These are phyloP conservation scores for Mrakia blollopis DNA, from an alignment of 768 basidiomycete species.

Conservation along the genomic window DNA sequence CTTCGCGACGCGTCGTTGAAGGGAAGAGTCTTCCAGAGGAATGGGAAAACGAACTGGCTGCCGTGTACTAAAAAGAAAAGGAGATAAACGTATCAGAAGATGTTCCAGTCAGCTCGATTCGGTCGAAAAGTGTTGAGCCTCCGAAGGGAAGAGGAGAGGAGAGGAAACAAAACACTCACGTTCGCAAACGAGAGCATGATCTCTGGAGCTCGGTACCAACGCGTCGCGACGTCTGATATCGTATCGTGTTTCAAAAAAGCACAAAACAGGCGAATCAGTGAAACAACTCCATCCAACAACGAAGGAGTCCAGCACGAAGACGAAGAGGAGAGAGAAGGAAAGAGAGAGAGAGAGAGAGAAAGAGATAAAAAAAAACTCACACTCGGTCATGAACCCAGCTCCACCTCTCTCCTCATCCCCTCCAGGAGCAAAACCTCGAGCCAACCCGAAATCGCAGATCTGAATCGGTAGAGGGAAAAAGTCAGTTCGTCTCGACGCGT, in stretches of 20 bases:
- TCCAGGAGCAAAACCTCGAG: slow-evolving; percentile 81
- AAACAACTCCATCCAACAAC: not conserved
- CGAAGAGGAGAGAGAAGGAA: not conserved
- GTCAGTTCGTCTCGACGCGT: not conserved
- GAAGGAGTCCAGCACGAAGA: not conserved
- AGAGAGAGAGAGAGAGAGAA: too few species aligned
- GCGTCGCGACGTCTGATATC: slow-evolving; percentile 23
- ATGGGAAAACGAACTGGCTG: slow-evolving; percentile 42
- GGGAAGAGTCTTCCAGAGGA: not conserved
- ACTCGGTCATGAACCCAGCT: slow-evolving; percentile 96
- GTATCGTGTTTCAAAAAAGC: too few species aligned
- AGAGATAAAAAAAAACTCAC: too few species aligned
- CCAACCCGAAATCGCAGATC: slow-evolving; percentile 98
- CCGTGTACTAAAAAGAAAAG: slow-evolving; percentile 38
- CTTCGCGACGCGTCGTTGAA: not conserved
- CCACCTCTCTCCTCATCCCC: slow-evolving; percentile 41
- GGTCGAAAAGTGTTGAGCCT: not conserved
- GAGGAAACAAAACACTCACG: not conserved
- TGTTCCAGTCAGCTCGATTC: not conserved
- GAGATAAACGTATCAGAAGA: not conserved
- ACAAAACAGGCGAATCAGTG: too few species aligned
- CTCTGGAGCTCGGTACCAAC: slow-evolving; percentile 52
- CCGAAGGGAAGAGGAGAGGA: not conserved
- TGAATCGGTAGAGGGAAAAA: slow-evolving; percentile 39
- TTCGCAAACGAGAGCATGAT: slow-evolving; percentile 79